Conservation (phyloP, 495 filamentous ascomycete species). For the Apodospora peruviana region DNA sequence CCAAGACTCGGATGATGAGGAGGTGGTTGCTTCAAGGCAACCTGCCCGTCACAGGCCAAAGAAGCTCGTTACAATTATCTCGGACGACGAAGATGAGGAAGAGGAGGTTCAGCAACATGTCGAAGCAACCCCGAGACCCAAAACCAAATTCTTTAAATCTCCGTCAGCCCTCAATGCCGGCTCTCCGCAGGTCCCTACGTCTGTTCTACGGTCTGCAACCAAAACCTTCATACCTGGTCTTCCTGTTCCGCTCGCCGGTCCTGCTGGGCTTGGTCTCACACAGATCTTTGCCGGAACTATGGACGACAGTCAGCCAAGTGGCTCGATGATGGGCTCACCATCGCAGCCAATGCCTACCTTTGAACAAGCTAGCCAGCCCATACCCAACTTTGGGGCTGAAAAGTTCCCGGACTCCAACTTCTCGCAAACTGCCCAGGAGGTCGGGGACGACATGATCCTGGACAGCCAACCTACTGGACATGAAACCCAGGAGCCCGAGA, state of each 20-base stretch:
- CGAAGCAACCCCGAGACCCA: conserved; percentile 39
- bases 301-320: conserved; percentile 52
- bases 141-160: conserved; percentile 27
- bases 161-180: conserved; percentile 26
- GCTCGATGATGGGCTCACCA: conserved; percentile 21
- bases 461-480: conserved; percentile 52
- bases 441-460: conserved; percentile 53
- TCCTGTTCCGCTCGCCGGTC: conserved; percentile 44
- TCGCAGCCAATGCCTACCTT: conserved; percentile 32
- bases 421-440: conserved; percentile 41
- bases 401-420: conserved; percentile 45
- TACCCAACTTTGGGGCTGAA: conserved; percentile 30
- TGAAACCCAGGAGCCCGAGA: conserved; percentile 34
- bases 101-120: conserved; percentile 58
- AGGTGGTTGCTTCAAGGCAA: conserved; percentile 26
- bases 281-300: conserved; percentile 93
- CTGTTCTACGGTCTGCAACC: conserved; percentile 50
- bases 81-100: conserved; percentile 67
- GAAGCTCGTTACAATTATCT: conserved; percentile 43
- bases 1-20: conserved; percentile 38
- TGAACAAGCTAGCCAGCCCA: conserved; percentile 21
- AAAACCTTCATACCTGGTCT: conserved; percentile 58
- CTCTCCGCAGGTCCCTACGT: conserved; percentile 45
- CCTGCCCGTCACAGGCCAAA: conserved; percentile 30
- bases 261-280: conserved; percentile 68